A percentile compares a stretch with the other conserved stretches of the same genome.
Conservation (phyloP, 2,329 filamentous ascomycete species). For the Kalaharituber pfeilii region DNA sequence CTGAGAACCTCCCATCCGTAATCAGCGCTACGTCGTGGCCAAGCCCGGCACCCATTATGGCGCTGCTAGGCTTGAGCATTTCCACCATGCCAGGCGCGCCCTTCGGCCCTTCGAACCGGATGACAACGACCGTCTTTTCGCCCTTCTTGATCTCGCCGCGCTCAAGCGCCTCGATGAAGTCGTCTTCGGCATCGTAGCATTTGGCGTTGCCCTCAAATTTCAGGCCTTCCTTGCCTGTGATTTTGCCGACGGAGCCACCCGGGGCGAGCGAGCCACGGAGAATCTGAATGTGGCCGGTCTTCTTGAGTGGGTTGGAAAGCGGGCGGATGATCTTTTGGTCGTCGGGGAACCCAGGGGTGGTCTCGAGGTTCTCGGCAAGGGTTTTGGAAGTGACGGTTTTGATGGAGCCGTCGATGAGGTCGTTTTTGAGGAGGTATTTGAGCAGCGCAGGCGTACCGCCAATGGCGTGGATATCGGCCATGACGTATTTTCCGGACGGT, state of each 20-base stretch:
- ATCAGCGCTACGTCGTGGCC: slow-evolving; percentile 53
- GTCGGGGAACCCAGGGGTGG: slow-evolving; percentile 44
- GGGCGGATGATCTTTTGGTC: slow-evolving; percentile 56
- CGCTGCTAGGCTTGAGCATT: slow-evolving; percentile 55
- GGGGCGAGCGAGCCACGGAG: slow-evolving; percentile 52
- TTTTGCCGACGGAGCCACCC: slow-evolving; percentile 55
- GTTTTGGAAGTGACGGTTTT: slow-evolving; percentile 45
- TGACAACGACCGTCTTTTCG: slow-evolving; percentile 60
- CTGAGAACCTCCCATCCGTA: slow-evolving; percentile 49
- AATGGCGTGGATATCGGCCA: slow-evolving; percentile 36
- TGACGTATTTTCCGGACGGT: slow-evolving; percentile 51
- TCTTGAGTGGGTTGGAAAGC: slow-evolving; percentile 50
- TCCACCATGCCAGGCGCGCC: slow-evolving; percentile 58
- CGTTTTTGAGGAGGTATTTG: slow-evolving; percentile 41
- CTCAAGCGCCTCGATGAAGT: slow-evolving; percentile 51
- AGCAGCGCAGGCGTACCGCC: slow-evolving; percentile 41
- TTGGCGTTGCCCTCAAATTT: slow-evolving; percentile 51
- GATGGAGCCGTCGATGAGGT: slow-evolving; percentile 40
- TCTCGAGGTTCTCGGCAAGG: slow-evolving; percentile 40
- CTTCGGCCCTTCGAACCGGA: slow-evolving; percentile 57
- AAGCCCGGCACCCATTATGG: slow-evolving; percentile 56
- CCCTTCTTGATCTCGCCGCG: slow-evolving; percentile 52
- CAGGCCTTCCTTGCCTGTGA: slow-evolving; percentile 57
- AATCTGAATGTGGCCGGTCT: slow-evolving; percentile 56
- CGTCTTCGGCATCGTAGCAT: slow-evolving; percentile 52